Evolutionary conservation across 2,329 filamentous ascomycete species (phyloP).

Genomic region (Exophiala alcalophila): DNA sequence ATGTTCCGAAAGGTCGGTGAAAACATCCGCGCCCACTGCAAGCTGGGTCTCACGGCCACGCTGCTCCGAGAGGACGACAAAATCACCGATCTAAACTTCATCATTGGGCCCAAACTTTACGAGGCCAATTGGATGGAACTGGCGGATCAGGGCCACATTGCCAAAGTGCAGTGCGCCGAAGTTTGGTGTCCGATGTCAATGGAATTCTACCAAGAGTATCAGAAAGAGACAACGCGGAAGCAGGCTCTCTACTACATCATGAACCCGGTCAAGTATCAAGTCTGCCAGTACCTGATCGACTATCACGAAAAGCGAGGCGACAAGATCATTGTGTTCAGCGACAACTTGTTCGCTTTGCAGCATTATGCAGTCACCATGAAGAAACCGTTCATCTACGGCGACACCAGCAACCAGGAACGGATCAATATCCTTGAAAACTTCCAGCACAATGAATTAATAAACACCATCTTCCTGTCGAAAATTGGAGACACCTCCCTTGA

Average conservation of each 20-base stretch:
- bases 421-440: constrained; percentile 89
- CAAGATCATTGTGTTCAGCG: constrained; percentile 97
- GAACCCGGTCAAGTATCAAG: constrained; percentile 96
- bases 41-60: constrained; percentile 90
- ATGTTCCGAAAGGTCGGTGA: constrained; percentile 95
- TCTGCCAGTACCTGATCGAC: constrained; percentile 96
- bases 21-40: constrained; percentile 89
- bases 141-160: constrained; percentile 93
- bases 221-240: constrained; percentile 66
- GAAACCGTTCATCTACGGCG: constrained; percentile 89
- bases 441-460: constrained; percentile 83
- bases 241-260: constrained; percentile 80
- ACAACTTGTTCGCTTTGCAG: constrained; percentile 90
- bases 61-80: constrained; percentile 96
- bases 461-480: constrained; percentile 93
- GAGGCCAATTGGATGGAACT: constrained; percentile 99
- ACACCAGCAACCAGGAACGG: constrained; percentile 80
- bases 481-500: constrained; percentile 98
- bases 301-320: constrained; percentile 93
- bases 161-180: constrained; percentile 94
- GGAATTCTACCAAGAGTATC: constrained; percentile 94
- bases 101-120: constrained; percentile 95
- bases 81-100: constrained; percentile 93
- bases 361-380: constrained; percentile 78
- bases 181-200: constrained; percentile 99